These are phyloP conservation scores for Bisporella sp. DNA, from an alignment of 2,329 filamentous ascomycete species.

Conservation along the genomic window DNA sequence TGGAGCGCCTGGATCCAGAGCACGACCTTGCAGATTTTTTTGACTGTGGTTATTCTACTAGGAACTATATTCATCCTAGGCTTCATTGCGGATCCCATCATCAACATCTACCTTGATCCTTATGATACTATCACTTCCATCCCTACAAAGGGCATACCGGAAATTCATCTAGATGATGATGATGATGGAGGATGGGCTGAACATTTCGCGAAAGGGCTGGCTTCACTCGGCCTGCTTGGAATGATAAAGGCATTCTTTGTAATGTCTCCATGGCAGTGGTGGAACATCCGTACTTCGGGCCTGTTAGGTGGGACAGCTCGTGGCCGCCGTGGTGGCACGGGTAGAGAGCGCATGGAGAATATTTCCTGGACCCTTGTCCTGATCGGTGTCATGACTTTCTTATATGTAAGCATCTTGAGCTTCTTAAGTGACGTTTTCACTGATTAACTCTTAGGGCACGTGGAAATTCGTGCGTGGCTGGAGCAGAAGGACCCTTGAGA, in stretches of 20 bases:
- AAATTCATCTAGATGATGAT: slow-evolving; percentile 34
- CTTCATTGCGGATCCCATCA: slow-evolving; percentile 87
- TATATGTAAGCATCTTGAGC: slow-evolving; percentile 53
- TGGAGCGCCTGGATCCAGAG: slow-evolving; percentile 68
- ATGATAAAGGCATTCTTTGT: slow-evolving; percentile 74
- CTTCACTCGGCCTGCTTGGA: slow-evolving; percentile 82
- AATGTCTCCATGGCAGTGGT: slow-evolving; percentile 70
- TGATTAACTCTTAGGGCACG: slow-evolving; percentile 47
- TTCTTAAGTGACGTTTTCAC: not conserved
- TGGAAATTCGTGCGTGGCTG: slow-evolving; percentile 75
- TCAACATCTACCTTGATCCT: slow-evolving; percentile 82
- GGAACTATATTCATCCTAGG: slow-evolving; percentile 74
- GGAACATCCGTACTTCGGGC: slow-evolving; percentile 60
- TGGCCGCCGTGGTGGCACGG: slow-evolving; percentile 50
- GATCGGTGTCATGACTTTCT: slow-evolving; percentile 72
- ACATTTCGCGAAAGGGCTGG: slow-evolving; percentile 84
- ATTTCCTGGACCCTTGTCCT: slow-evolving; percentile 74
- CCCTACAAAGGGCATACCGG: slow-evolving; percentile 32
- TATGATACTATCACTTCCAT: slow-evolving; percentile 49
- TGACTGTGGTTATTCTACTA: slow-evolving; percentile 69
- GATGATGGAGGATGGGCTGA: slow-evolving; percentile 61
- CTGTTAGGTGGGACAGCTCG: slow-evolving; percentile 44
- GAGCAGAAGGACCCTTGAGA: slow-evolving; percentile 66
- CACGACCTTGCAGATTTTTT: slow-evolving; percentile 54
- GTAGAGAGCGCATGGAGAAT: slow-evolving; percentile 69